Percentiles rank a stretch among this genome's conserved stretches.
Conservation (phyloP, 2,329 filamentous ascomycete species). For the Microdochium paspali region DNA sequence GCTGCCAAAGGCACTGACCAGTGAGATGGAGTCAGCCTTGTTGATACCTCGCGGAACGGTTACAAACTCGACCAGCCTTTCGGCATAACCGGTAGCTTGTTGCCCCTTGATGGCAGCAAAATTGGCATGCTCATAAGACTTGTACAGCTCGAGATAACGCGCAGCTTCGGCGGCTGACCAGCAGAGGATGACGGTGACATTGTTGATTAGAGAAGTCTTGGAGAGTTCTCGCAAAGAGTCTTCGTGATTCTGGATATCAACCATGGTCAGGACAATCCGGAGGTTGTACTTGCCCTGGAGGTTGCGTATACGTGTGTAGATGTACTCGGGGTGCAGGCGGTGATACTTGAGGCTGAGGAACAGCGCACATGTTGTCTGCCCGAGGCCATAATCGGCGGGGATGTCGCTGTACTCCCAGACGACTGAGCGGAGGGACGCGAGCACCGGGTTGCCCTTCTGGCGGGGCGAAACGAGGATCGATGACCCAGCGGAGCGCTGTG, state of each 20-base stretch:
- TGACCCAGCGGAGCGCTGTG: constrained; percentile 54
- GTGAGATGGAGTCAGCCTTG: constrained; percentile 83
- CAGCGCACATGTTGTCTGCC: constrained; percentile 77
- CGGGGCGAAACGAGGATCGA: constrained; percentile 83
- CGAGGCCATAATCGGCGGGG: constrained; percentile 86
- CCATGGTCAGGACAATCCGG: constrained; percentile 79
- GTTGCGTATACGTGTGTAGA: constrained; percentile 83
- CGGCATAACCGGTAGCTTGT: constrained; percentile 74
- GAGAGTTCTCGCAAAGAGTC: constrained; percentile 81
- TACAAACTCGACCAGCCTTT: constrained; percentile 84
- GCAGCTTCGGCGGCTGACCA: constrained; percentile 93
- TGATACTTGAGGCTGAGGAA: constrained; percentile 97
- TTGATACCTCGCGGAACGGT: constrained; percentile 86
- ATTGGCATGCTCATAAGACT: constrained; percentile 78
- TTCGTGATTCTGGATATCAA: constrained; percentile 92
- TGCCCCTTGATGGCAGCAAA: constrained; percentile 78
- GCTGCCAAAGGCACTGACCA: constrained; percentile 89
- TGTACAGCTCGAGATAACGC: constrained; percentile 89
- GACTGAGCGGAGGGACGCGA: constrained; percentile 71
- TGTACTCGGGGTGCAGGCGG: constrained; percentile 92
- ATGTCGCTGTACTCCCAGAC: constrained; percentile 98
- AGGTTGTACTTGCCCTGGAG: constrained; percentile 81
- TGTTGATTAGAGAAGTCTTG: constrained; percentile 87
- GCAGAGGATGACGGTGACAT: constrained; percentile 83
- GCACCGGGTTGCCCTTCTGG: constrained; percentile 90